Percentiles rank a stretch among this genome's conserved stretches.
phyloP scores from a whole-genome alignment of 225 moss, liverwort and hornwort species.

The Pleurozium schreberi region DNA sequence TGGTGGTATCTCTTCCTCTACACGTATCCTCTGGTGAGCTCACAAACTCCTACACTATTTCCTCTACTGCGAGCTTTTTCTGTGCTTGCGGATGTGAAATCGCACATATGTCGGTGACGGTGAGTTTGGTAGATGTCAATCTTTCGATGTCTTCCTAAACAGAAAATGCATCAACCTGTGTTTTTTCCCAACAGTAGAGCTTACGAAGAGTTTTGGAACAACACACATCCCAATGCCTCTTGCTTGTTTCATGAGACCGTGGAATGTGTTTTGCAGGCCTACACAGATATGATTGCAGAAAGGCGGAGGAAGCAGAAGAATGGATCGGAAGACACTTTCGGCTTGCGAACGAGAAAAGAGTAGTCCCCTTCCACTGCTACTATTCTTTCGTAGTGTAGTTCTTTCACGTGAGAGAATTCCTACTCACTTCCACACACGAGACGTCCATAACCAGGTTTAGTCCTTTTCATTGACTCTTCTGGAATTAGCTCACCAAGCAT shows the following conservation, averaged over 20 bases:
- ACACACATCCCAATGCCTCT: neutral
- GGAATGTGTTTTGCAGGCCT: slow-evolving; percentile 33
- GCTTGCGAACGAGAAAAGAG: slow-evolving; percentile 31
- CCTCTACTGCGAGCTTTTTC: neutral
- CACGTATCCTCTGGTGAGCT: slow-evolving; percentile 71
- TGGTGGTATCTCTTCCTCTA: slow-evolving; percentile 99
- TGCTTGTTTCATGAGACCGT: neutral
- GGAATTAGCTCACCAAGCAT: neutral
- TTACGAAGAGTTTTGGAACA: neutral
- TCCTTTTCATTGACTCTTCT: neutral
- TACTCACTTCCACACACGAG: neutral
- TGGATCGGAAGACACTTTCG: slow-evolving; percentile 70
- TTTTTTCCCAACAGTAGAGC: neutral
- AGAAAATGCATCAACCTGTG: neutral
- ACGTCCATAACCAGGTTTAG: neutral
- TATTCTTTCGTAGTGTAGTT: neutral
- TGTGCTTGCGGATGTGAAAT: neutral
- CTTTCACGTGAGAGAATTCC: neutral
- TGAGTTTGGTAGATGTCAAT: neutral
- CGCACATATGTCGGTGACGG: neutral
- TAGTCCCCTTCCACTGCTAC: neutral
- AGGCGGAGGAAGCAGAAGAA: slow-evolving; percentile 62
- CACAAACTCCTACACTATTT: neutral
- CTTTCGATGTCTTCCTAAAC: neutral
- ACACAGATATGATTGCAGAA: slow-evolving; percentile 85